Evolutionary conservation across 2,329 filamentous ascomycete genomes (phyloP).

Genomic region (Calonectria henricotiae): DNA sequence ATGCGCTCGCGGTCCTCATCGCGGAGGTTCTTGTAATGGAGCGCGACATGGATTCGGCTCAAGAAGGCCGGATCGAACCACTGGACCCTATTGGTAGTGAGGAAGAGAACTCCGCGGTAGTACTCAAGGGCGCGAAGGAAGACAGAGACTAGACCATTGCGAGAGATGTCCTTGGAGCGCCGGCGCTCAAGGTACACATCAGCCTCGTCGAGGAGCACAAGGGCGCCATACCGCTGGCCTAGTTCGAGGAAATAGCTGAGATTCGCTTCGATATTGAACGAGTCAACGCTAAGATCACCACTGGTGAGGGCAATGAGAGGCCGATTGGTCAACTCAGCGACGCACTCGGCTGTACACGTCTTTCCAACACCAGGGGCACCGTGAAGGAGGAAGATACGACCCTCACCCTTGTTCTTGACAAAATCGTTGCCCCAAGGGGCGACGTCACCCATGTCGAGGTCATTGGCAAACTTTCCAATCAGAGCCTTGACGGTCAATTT

Average conservation of each 20-base stretch:
- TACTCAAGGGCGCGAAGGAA: constrained; percentile 70
- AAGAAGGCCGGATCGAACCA: constrained; percentile 67
- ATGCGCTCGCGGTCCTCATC: constrained; percentile 63
- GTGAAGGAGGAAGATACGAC: constrained; percentile 68
- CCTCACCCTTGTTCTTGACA: constrained; percentile 68
- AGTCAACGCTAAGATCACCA: constrained; percentile 64
- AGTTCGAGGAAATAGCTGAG: constrained; percentile 67
- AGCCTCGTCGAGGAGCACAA: constrained; percentile 73
- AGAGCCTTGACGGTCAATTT: constrained; percentile 66
- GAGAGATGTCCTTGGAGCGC: constrained; percentile 60
- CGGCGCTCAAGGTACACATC: constrained; percentile 74
- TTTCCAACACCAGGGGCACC: constrained; percentile 72
- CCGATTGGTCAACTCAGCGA: constrained; percentile 67
- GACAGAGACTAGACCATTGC: constrained; percentile 67
- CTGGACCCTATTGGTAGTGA: constrained; percentile 68
- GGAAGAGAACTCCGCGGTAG: constrained; percentile 67
- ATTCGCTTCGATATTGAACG: constrained; percentile 60
- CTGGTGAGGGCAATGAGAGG: constrained; percentile 69
- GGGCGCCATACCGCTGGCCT: constrained; percentile 66
- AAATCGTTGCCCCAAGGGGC: constrained; percentile 66
- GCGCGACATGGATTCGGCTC: constrained; percentile 66
- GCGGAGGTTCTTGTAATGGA: constrained; percentile 63
- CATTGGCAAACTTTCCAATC: constrained; percentile 64
- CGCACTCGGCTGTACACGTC: constrained; percentile 71
- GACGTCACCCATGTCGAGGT: constrained; percentile 57